A percentile compares a stretch with the other conserved stretches of the same genome.
Evolutionary conservation across 306 rosid species (phyloP).

Genomic region (Glycyrrhiza uralensis): DNA sequence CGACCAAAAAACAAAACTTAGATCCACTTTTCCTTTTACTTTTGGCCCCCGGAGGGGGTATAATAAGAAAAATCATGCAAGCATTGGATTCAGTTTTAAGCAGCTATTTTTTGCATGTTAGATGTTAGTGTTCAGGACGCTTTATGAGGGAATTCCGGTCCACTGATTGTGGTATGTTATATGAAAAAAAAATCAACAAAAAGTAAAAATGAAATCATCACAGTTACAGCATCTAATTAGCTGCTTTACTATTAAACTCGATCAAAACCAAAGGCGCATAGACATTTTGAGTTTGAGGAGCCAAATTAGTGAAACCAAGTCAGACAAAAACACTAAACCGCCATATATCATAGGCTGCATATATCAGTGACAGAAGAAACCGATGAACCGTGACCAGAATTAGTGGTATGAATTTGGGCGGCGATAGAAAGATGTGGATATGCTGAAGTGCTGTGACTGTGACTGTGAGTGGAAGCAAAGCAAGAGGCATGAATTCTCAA

Average conservation of each 20-base stretch:
- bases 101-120: background rate
- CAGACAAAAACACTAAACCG: background rate
- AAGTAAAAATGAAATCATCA: background rate
- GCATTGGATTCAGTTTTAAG: background rate
- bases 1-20: too few species aligned
- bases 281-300: background rate
- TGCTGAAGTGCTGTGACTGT: constrained; percentile 20
- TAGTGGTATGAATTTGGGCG: constrained; percentile 38
- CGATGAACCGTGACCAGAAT: constrained; percentile 19
- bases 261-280: background rate
- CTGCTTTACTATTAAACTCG: background rate
- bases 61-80: background rate
- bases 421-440: constrained; percentile 7
- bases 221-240: background rate
- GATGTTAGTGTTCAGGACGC: background rate
- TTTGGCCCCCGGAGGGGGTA: background rate
- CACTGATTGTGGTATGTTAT: background rate
- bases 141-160: constrained; percentile 10
- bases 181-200: background rate
- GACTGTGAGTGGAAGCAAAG: constrained; percentile 43
- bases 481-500: constrained; percentile 18
- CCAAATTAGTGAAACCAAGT: background rate
- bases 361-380: background rate
- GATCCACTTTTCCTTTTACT: background rate
- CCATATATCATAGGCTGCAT: constrained; percentile 11